Conservation (phyloP, 2,329 filamentous ascomycete species). For the Fusarium secorum region DNA sequence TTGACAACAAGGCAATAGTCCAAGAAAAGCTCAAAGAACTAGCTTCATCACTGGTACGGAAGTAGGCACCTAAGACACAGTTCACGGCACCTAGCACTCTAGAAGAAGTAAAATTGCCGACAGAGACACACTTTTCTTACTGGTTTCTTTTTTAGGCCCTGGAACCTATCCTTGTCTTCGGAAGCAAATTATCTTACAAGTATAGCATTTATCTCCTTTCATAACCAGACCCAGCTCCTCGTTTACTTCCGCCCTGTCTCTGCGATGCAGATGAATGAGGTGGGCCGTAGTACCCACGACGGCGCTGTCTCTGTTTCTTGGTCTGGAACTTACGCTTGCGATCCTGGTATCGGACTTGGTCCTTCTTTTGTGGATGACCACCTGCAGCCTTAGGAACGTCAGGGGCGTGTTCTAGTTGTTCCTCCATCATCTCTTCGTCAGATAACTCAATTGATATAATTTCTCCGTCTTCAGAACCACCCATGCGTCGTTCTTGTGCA, state of each 20-base stretch:
- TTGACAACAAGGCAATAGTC: no score
- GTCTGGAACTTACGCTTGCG: background rate
- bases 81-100: background rate
- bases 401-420: fast-evolving
- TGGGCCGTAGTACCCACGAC: no score
- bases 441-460: fast-evolving
- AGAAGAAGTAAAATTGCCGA: background rate
- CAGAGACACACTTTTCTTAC: background rate
- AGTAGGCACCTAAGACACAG: background rate
- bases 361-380: background rate
- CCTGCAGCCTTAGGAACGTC: fast-evolving
- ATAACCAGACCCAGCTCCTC: no score
- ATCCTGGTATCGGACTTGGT: fast-evolving
- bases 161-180: background rate
- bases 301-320: background rate
- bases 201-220: background rate
- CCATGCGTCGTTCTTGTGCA: background rate
- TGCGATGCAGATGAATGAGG: background rate
- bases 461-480: background rate
- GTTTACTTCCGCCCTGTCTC: no score
- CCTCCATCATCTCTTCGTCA: background rate
- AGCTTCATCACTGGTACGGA: no score
- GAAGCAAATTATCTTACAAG: background rate
- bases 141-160: background rate
- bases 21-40: no score